Evolutionary conservation across 176 grass and related monocot species (phyloP), one percentile per base, ranked within the genome.

Genomic region (Thalia dealbata): DNA sequence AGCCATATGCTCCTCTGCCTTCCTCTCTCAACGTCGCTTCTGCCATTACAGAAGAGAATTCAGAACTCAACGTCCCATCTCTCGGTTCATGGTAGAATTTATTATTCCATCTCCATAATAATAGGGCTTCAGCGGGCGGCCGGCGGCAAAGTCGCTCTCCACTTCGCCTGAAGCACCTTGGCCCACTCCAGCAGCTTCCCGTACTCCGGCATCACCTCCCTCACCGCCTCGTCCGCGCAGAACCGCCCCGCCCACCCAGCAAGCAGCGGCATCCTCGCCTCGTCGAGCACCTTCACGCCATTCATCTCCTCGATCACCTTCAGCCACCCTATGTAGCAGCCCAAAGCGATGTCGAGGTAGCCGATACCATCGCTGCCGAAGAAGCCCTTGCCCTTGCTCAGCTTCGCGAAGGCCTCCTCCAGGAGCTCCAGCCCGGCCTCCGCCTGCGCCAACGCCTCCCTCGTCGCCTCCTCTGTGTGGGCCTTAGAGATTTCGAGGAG

Each of bases 291-390:
- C 1, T 50, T 46, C 63, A 76, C 8, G 1, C 50, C 72, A 1
- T 21, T 55, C 0, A 86, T 77, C 55, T 71, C 79, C 73, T 96
- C 87, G 5, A 72, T 14, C 25, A 74, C 64, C 78, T 23, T 86
- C 19, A 91, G 4, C 82, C 79, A 83, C 0, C 78, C 73, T 45
- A 96, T 21, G 16, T 63, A 10, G 23, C 74, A 77, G 7, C 78
- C 87, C 22, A 96, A 61, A 0, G 69, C 70, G 3, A 90, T 73
- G 73, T 96, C 91, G 7, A 91, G 30, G 68, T 81, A 96, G 18
- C 85, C 72, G 7, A 86, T 46, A 60, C n/a, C 10, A 61, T 88
- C 85, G n/a, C 91, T 85, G 54, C 78, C 71, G 52, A 96, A 96
- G 69, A 80, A 88, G 6, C 6, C 25, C 71, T 86, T 91, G 22